Conservation (phyloP, 2,329 filamentous ascomycete genomes). For the Pseudogymnoascus sp. region DNA sequence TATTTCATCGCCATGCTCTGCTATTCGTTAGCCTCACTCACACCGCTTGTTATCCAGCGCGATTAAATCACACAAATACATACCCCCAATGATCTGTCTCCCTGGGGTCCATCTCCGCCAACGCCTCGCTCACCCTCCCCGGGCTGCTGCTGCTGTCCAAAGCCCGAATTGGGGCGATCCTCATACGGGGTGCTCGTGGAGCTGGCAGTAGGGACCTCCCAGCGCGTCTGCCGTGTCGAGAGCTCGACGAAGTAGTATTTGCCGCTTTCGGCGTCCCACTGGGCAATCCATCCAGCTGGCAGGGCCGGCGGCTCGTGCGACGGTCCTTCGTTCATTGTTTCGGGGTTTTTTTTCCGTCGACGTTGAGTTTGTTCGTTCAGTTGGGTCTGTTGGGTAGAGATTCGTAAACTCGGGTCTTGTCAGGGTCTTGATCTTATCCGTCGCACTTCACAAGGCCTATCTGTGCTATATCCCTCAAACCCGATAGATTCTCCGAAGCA, state of each 20-base stretch:
- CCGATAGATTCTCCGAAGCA: neutral
- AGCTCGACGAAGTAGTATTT: conserved; percentile 68
- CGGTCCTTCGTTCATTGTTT: conserved; percentile 22
- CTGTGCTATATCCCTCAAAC: neutral
- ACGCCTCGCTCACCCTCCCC: conserved; percentile 19
- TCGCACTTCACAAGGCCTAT: neutral
- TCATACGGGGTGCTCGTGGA: conserved; percentile 44
- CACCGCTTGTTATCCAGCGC: neutral
- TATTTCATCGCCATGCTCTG: conserved; percentile 18
- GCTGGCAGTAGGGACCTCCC: conserved; percentile 61
- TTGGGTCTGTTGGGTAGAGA: neutral
- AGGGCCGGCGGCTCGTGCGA: conserved; percentile 43
- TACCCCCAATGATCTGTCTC: conserved; percentile 59
- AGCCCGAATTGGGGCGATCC: conserved; percentile 21
- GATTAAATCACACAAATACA: conserved; percentile 27
- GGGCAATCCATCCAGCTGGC: conserved; percentile 59
- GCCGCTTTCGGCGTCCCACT: conserved; percentile 56
- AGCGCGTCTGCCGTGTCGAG: conserved; percentile 62
- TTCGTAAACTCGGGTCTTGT: neutral
- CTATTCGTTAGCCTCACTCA: conserved; percentile 12
- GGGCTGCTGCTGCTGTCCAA: conserved; percentile 27
- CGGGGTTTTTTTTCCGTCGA: neutral
- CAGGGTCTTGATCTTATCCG: neutral
- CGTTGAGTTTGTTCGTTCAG: neutral
- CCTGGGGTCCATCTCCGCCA: conserved; percentile 43